Evolutionary conservation across 805 yeast species (phyloP), one percentile per base, ranked within the genome.

Genomic region (Cyberlindnera samutprakarnensis): DNA sequence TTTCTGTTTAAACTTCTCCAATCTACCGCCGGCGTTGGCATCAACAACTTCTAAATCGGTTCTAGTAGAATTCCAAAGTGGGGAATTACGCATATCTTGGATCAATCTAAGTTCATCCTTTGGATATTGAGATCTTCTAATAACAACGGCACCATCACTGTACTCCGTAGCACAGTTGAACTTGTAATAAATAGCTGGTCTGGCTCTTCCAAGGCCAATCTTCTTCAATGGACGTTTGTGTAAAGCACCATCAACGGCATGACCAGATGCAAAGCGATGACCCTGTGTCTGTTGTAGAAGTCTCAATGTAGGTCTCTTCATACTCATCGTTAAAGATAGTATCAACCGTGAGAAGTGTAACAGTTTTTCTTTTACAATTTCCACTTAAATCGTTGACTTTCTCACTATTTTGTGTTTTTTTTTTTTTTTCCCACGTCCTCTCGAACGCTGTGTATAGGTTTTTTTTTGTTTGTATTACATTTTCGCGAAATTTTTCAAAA

Each of bases 111-210:
- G 65, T 51, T 92, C 96, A 32, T 72, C 78, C 48, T 85, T 82
- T 9, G 98, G 98, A 38, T 76, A 85, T 43, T 83, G 94, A 1
- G 95, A 76, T 47, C 83, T 71, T 59, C 98, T 72, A 22, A 64
- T 65, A 21, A 87, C 66, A 2, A 94, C 95, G 19, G 96, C 82
- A 2, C 98, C 98, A 55, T 92, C 98, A 43, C 94, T 80, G 37
- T 88, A 68, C 59, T 90, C 95, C n/a, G 92, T 88, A 23, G 70
- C 59, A 20, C 88, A 81, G 42, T 90, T 87, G 55, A 92, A 92
- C 56, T 85, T 85, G 61, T 90, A 73, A 59, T 85, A 88, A 25
- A 92, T 81, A 21, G 96, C 87, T 2, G 97, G 96, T 59, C 96
- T 75, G 13, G 95, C 87, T 54, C 82, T 82, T 35, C 96, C 96